phyloP scores from a whole-genome alignment of 768 basidiomycete species.

The Lactarius indigo region DNA sequence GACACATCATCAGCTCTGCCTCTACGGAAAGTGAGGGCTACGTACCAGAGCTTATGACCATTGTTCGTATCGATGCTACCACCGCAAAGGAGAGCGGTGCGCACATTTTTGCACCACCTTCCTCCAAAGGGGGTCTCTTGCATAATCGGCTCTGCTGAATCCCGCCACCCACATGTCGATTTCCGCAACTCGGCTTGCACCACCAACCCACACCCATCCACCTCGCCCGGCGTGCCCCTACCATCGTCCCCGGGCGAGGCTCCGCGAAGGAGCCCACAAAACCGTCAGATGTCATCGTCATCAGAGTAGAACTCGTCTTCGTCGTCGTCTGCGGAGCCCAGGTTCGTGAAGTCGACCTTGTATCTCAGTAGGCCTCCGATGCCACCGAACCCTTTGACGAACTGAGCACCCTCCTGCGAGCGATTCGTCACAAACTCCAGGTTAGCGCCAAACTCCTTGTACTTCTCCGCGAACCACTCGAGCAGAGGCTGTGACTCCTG shows the following conservation, averaged over 20 bases:
- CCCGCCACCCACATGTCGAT: constrained; percentile 3
- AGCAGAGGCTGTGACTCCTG: constrained; percentile 81
- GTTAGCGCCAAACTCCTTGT: constrained; percentile 95
- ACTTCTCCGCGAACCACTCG: constrained; percentile 99
- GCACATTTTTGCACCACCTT: neutral
- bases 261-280: constrained; percentile 75
- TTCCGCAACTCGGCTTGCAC: neutral
- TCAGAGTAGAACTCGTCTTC: constrained; percentile 81
- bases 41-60: constrained; percentile 12
- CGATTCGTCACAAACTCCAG: constrained; percentile 96
- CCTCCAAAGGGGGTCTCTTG: constrained; percentile 4
- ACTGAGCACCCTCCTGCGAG: constrained; percentile 96
- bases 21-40: neutral
- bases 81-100: constrained; percentile 1
- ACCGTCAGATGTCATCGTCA: constrained; percentile 80
- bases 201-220: constrained; percentile 33
- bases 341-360: constrained; percentile 93
- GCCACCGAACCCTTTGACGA: constrained; percentile 97
- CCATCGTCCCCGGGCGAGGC: constrained; percentile 52
- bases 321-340: constrained; percentile 70
- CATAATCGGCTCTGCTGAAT: neutral
- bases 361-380: constrained; percentile 95
- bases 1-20: neutral
- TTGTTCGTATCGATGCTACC: constrained; percentile 6
- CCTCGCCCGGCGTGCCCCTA: constrained; percentile 66